Evolutionary conservation across 495 filamentous ascomycete genomes (phyloP).

Genomic region (Penicillium atrosanguineum): DNA sequence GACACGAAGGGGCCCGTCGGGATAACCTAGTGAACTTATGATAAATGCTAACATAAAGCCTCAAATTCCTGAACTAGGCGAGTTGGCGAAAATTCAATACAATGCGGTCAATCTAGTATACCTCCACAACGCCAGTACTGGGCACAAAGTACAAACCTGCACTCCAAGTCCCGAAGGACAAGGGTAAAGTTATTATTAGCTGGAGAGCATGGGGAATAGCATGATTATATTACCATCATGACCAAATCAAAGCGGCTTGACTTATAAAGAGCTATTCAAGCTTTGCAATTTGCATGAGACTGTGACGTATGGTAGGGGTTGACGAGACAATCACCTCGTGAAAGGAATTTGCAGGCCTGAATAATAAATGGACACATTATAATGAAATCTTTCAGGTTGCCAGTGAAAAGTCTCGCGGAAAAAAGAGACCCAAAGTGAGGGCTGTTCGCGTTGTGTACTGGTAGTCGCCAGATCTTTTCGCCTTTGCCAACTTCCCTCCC

Average conservation of each 20-base stretch:
- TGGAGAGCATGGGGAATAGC: neutral
- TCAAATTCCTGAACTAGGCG: too few species aligned
- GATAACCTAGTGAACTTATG: too few species aligned
- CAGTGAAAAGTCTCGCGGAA: neutral
- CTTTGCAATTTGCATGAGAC: neutral
- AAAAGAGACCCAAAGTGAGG: neutral
- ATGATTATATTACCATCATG: neutral
- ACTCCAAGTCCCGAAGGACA: neutral
- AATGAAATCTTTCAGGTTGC: neutral
- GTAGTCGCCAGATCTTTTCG: neutral
- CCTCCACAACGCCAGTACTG: too few species aligned
- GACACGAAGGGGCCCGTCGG: neutral
- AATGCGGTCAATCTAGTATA: too few species aligned
- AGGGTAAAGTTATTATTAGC: too few species aligned
- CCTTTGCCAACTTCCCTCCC: neutral
- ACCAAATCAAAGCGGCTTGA: neutral
- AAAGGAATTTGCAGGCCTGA: neutral
- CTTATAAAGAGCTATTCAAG: neutral
- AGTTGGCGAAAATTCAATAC: too few species aligned
- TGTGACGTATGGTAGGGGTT: neutral
- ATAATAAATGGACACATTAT: neutral
- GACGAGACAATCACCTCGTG: too few species aligned
- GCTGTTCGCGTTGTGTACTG: neutral
- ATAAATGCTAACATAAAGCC: too few species aligned
- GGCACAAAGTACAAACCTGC: too few species aligned